These are phyloP conservation scores for Rhinocladiella mackenziei DNA, from an alignment of 2,329 filamentous ascomycete genomes.

Conservation along the genomic window DNA sequence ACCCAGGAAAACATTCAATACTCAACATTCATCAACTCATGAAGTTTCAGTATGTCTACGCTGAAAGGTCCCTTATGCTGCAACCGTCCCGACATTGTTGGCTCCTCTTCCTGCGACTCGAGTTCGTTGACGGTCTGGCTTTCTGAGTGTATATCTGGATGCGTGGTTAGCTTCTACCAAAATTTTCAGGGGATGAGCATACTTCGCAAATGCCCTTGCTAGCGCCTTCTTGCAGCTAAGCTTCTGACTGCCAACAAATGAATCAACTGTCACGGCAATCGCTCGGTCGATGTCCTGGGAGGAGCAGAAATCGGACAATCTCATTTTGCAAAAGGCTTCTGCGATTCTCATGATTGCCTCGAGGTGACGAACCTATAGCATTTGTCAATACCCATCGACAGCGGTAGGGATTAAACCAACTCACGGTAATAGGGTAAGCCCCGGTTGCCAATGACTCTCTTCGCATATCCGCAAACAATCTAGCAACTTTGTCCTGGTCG, in stretches of 20 bases:
- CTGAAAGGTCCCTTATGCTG: slow-evolving; percentile 13
- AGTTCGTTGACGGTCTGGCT: slow-evolving; percentile 22
- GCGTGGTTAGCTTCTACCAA: slow-evolving; percentile 3
- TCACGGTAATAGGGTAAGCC: slow-evolving; percentile 94
- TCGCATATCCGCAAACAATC: slow-evolving; percentile 94
- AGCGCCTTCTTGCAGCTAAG: slow-evolving; percentile 96
- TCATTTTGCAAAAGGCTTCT: slow-evolving; percentile 95
- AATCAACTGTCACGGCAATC: slow-evolving; percentile 93
- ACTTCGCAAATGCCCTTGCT: slow-evolving; percentile 92
- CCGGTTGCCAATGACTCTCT: slow-evolving; percentile 88
- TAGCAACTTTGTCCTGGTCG: slow-evolving; percentile 92
- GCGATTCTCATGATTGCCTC: slow-evolving; percentile 96
- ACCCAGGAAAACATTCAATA: neutral
- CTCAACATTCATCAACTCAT: slow-evolving; percentile 6
- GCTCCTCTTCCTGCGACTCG: slow-evolving; percentile 8
- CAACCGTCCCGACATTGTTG: slow-evolving; percentile 12
- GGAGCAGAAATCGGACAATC: slow-evolving; percentile 91
- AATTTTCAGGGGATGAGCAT: slow-evolving; percentile 52
- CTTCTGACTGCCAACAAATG: slow-evolving; percentile 94
- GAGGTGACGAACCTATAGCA: slow-evolving; percentile 77
- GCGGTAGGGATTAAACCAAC: slow-evolving; percentile 36
- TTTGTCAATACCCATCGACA: slow-evolving; percentile 22
- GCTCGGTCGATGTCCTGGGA: slow-evolving; percentile 90
- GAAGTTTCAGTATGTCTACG: neutral
- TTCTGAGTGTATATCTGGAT: slow-evolving; percentile 26